phyloP scores from a whole-genome alignment of 495 filamentous ascomycete genomes.

The Penicillium mononematosum region DNA sequence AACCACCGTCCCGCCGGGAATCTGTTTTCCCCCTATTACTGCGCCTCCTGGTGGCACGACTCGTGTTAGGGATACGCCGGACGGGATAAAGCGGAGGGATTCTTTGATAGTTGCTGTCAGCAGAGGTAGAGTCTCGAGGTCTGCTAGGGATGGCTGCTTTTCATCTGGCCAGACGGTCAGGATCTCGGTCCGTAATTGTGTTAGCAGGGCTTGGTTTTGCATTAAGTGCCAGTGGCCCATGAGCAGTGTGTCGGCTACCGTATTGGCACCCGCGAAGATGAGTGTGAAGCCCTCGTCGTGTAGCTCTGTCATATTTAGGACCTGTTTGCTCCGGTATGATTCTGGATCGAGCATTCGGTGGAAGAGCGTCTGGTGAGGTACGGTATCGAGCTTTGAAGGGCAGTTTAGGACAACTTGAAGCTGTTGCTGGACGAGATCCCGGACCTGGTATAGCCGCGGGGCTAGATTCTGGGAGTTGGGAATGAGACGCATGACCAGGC shows the following conservation, averaged over 20 bases:
- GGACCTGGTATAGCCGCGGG: constrained; percentile 8
- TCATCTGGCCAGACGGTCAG: constrained; percentile 4
- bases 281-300: constrained; percentile 11
- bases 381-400: constrained; percentile 3
- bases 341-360: constrained; percentile 10
- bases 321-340: constrained; percentile 6
- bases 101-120: constrained; percentile 68
- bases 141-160: constrained; percentile 1
- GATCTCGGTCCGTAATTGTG: background rate
- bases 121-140: constrained; percentile 45
- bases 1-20: constrained; percentile 63
- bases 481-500: constrained; percentile 5
- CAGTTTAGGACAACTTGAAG: constrained; percentile 8
- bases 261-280: constrained; percentile 10
- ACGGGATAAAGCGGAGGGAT: constrained; percentile 63
- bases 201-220: constrained; percentile 1
- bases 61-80: constrained; percentile 56
- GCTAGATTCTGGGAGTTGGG: constrained; percentile 5
- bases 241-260: constrained; percentile 8
- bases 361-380: constrained; percentile 8
- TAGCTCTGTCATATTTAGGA: background rate
- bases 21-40: constrained; percentile 46
- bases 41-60: constrained; percentile 39
- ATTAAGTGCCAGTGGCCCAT: constrained; percentile 12
- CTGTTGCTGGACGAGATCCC: constrained; percentile 9